These are phyloP conservation scores for Podospora tetraspora DNA, from an alignment of 495 filamentous ascomycete genomes.

Conservation along the genomic window DNA sequence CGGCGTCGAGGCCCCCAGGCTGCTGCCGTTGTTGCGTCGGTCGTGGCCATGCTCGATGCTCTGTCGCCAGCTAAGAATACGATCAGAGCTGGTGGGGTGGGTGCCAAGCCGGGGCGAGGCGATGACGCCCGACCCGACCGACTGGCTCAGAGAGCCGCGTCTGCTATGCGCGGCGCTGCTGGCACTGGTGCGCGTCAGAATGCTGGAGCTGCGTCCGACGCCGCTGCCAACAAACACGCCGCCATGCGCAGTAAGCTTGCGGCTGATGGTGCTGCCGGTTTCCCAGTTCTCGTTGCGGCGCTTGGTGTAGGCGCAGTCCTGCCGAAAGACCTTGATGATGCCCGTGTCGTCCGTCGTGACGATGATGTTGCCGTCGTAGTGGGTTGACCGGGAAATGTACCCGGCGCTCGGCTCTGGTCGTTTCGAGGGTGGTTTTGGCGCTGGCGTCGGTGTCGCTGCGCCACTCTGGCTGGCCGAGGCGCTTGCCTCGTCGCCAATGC, in stretches of 20 bases:
- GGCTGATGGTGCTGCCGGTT: slow-evolving; percentile 70
- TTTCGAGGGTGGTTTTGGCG: slow-evolving; percentile 22
- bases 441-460: slow-evolving; percentile 24
- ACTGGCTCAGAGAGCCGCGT: slow-evolving; percentile 44
- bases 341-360: slow-evolving; percentile 86
- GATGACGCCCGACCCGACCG: slow-evolving; percentile 13
- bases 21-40: slow-evolving; percentile 29
- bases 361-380: slow-evolving; percentile 85
- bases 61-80: slow-evolving; percentile 90
- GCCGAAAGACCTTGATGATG: slow-evolving; percentile 86
- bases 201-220: slow-evolving; percentile 61
- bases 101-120: slow-evolving; percentile 43
- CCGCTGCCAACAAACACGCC: slow-evolving; percentile 36
- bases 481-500: slow-evolving; percentile 56
- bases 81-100: slow-evolving; percentile 53
- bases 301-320: slow-evolving; percentile 74
- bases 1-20: slow-evolving; percentile 27
- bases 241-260: slow-evolving; percentile 50
- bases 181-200: slow-evolving; percentile 51
- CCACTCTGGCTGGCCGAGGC: slow-evolving; percentile 27
- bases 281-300: slow-evolving; percentile 60
- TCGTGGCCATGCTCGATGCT: slow-evolving; percentile 50
- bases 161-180: slow-evolving; percentile 49
- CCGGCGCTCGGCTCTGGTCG: slow-evolving; percentile 50
- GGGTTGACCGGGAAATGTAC: slow-evolving; percentile 67